Evolutionary conservation across 225 moss, liverwort and hornwort genomes (phyloP), one percentile per base, ranked within the genome.

Genomic region (Physcomitrium patens): DNA sequence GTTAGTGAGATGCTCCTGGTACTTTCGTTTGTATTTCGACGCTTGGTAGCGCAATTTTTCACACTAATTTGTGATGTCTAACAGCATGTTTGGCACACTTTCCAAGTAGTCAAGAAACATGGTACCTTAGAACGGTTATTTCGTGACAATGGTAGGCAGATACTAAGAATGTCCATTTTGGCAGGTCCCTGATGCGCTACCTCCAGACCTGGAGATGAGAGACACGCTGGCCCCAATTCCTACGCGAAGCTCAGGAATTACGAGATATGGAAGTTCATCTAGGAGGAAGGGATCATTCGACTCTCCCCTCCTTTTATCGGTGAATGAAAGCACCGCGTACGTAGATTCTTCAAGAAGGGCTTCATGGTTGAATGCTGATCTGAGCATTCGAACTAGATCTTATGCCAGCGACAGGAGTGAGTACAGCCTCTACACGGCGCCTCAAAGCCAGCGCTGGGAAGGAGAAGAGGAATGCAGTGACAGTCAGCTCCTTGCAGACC

Each of bases 391-490:
- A 23, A 74, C 81, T 0, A 66, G 74, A 75, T 75, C 81, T 26
- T 68, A 68, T 43, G 72, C 71, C 22, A 81, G 71, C 61, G 75
- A 81, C 20, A 71, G 81, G 37, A 74, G 71, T 75, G 84, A 78
- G 22, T 37, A 37, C 31, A 75, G 75, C 67, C 58, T 78, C 49
- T 81, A 81, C 56, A 76, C 85, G 10, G 66, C 78, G 28, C 57
- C 75, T 19, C 75, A 78, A 68, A 82, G 81, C 49, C 70, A 55
- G 19, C 69, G 76, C 3, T 78, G 78, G 89, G 83, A 86, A 67
- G 83, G 86, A 77, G 79, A 86, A 86, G 91, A 86, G 86, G 91
- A 85, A 65, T 78, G 82, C 77, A 89, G 81, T 70, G 84, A 87
- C 42, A 73, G 76, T 67, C 84, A 86, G 75, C 74, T 90, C 5